Evolutionary conservation across 345 rosid genomes (phyloP), one percentile per base, ranked within the genome.

Genomic region (Eucalyptus curtisii): DNA sequence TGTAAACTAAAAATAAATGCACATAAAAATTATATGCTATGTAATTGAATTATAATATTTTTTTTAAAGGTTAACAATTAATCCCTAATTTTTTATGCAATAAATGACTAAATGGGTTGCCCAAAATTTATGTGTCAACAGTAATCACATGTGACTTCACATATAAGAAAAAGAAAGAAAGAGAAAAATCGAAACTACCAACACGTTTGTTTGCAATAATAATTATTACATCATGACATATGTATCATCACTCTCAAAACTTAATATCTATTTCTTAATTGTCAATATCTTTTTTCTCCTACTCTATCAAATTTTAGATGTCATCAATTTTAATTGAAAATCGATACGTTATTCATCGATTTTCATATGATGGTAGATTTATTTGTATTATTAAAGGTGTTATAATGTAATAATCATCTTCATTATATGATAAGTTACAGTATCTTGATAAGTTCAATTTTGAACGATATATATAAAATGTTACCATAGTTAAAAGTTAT

Each of bases 231-330:
- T 61, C 17, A 30, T 30, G 68, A 61, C 2, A 1, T 30, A 2
- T 1, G 0, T 61, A 61, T 27, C 8, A 61, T 27, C 8, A 30
- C 68, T 0, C 1, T 27, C 3, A 27, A 27, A 27, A n/a, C 3
- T 61, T 61, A 61, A 61, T 61, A 30, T 61, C 16, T 2, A 27
- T 61, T 61, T 61, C 15, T 13, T 0, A 27, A 61, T 27, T 30
- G 31, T 13, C 33, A 27, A 5, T 27, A 30, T 12, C 3, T 6
- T 30, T 59, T 27, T 5, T 2, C 16, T 12, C 16, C 7, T 0
- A 59, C 68, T 1, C 68, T 61, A 61, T 61, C 17, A 13, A 30
- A 5, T 6, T 61, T 61, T 27, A 61, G 31, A 61, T 30, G 13
- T 61, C 30, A 61, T 30, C 15, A 61, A 13, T 61, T 30, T 1